A percentile compares a stretch with the other conserved stretches of the same genome.
Evolutionary conservation across 2,329 filamentous ascomycete species (phyloP).

Genomic region (Sporothrix phasma): DNA sequence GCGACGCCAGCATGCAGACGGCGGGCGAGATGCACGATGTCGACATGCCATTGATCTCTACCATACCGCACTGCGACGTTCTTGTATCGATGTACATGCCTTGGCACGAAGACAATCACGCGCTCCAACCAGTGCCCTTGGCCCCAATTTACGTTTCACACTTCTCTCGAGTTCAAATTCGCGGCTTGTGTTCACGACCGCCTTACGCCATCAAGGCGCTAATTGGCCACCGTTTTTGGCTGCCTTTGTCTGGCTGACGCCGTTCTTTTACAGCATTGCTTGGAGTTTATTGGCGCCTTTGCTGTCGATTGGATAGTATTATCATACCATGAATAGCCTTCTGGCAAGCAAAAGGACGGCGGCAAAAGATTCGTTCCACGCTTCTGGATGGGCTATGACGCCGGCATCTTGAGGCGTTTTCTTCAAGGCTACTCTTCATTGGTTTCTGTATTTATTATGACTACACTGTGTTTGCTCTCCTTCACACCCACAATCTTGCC

Average conservation of each 20-base stretch:
- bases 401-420: too few species aligned
- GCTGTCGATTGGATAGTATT: background rate
- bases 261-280: background rate
- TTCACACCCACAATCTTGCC: background rate
- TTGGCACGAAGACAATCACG: background rate
- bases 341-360: too few species aligned
- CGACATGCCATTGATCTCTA: slow-evolving; percentile 15
- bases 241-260: too few species aligned
- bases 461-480: too few species aligned
- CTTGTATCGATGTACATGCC: background rate
- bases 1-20: slow-evolving; percentile 36
- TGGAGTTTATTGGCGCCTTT: background rate
- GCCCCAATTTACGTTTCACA: background rate
- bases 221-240: background rate
- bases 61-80: background rate
- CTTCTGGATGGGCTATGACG: too few species aligned
- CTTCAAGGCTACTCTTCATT: too few species aligned
- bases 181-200: background rate
- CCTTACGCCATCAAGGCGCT: background rate
- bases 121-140: background rate
- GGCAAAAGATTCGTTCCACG: too few species aligned
- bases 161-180: background rate
- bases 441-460: too few species aligned
- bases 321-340: background rate
- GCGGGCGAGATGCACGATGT: slow-evolving; percentile 30